These are phyloP conservation scores for Penicillium palitans DNA, from an alignment of 2,329 filamentous ascomycete species.

Conservation along the genomic window DNA sequence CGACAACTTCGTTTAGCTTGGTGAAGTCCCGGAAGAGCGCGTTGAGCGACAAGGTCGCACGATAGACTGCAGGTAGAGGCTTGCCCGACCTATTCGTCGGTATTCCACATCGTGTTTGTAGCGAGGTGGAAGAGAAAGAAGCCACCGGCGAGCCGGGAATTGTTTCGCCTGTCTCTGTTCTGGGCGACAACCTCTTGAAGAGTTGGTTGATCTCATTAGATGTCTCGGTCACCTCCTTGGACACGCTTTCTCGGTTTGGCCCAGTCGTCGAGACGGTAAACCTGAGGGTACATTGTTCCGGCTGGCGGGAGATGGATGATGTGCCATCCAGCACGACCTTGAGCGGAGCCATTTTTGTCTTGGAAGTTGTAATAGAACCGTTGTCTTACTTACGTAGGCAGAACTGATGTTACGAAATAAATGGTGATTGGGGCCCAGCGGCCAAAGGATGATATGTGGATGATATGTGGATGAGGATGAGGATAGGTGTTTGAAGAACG, in stretches of 20 bases:
- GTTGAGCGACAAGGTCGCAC: no score
- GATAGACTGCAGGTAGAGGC: no score
- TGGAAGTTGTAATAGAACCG: not conserved
- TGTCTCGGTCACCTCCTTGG: conserved; percentile 10
- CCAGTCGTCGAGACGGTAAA: conserved; percentile 13
- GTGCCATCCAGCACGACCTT: conserved; percentile 15
- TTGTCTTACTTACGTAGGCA: not conserved
- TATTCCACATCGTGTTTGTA: no score
- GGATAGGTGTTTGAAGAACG: no score
- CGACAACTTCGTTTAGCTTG: no score
- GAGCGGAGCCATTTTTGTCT: conserved; percentile 18
- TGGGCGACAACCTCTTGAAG: conserved; percentile 16
- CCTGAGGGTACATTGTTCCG: conserved; percentile 18
- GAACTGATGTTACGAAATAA: no score
- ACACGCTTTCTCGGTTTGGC: conserved; percentile 9
- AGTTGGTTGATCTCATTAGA: conserved; percentile 13
- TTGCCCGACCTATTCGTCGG: no score
- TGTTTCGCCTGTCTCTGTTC: conserved; percentile 5
- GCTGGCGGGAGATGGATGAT: conserved; percentile 16
- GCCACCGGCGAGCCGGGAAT: conserved; percentile 23
- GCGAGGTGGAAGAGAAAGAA: conserved; percentile 12
- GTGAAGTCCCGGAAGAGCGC: not conserved
- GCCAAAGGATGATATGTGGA: no score
- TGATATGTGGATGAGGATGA: no score
- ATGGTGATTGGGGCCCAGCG: no score